These are phyloP conservation scores for Lavandula angustifolia DNA, from an alignment of 257 asterid species.

Conservation along the genomic window DNA sequence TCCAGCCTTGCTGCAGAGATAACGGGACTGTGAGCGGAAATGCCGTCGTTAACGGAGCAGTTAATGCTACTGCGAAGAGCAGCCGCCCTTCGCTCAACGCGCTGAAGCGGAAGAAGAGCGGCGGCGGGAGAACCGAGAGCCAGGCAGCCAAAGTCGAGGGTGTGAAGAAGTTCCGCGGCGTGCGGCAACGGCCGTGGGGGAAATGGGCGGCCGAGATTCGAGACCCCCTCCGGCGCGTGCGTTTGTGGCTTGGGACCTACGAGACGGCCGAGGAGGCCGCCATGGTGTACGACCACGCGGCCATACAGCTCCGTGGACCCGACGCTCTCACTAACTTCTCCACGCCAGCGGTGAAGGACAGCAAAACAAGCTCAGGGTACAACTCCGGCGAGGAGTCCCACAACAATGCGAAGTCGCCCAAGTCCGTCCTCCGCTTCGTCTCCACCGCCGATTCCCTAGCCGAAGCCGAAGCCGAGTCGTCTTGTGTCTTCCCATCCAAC, in stretches of 20 bases:
- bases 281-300: conserved; percentile 98
- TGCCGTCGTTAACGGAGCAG: conserved; percentile 16
- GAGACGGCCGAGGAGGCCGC: conserved; percentile 98
- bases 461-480: conserved; percentile 52
- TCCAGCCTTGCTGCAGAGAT: conserved; percentile 40
- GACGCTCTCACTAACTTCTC: conserved; percentile 88
- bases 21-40: conserved; percentile 25
- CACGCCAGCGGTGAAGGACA: conserved; percentile 33
- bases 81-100: conserved; percentile 22
- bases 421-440: conserved; percentile 62
- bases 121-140: conserved; percentile 29
- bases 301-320: conserved; percentile 88
- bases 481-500: conserved; percentile 29
- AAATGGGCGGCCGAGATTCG: conserved; percentile 99
- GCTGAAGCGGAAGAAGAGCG: conserved; percentile 45
- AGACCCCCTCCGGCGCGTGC: conserved; percentile 78
- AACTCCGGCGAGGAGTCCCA: conserved; percentile 76
- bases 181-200: conserved; percentile 96
- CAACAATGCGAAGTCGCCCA: conserved; percentile 61
- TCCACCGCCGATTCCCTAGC: conserved; percentile 47
- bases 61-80: conserved; percentile 23
- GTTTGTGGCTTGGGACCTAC: conserved; percentile 92
- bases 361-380: conserved; percentile 49
- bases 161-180: conserved; percentile 77
- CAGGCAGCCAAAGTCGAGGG: conserved; percentile 30